phyloP scores from a whole-genome alignment of 345 rosid genomes.

The Syzygium oleosum region DNA sequence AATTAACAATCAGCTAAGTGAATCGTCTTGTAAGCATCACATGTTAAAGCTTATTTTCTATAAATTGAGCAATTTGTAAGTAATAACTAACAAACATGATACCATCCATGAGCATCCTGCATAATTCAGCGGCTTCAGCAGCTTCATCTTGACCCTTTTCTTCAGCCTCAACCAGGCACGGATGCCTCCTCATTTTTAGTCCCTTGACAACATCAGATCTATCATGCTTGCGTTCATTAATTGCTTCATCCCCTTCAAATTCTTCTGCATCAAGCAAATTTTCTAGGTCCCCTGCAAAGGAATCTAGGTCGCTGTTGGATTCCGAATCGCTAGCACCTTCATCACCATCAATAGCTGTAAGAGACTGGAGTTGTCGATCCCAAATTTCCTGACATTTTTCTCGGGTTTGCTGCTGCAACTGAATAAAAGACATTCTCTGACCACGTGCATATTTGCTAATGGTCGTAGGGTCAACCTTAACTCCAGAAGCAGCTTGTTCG shows the following conservation, averaged over 20 bases:
- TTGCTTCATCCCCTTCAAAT: slow-evolving; percentile 69
- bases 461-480: slow-evolving; percentile 92
- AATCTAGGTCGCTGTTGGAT: slow-evolving; percentile 95
- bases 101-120: slow-evolving; percentile 97
- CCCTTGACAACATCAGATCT: slow-evolving; percentile 82
- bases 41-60: not conserved
- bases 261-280: slow-evolving; percentile 98
- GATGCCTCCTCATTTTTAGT: slow-evolving; percentile 82
- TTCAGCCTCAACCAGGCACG: slow-evolving; percentile 69
- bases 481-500: slow-evolving; percentile 96
- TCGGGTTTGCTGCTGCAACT: slow-evolving; percentile 97
- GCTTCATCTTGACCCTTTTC: slow-evolving; percentile 97
- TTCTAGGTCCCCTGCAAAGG: slow-evolving; percentile 97
- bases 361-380: slow-evolving; percentile 90
- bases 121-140: slow-evolving; percentile 84
- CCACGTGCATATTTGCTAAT: slow-evolving; percentile 97
- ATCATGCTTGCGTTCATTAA: slow-evolving; percentile 48
- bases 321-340: slow-evolving; percentile 89
- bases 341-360: slow-evolving; percentile 73
- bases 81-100: slow-evolving; percentile 3
- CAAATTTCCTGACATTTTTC: slow-evolving; percentile 99
- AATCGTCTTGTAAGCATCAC: not conserved
- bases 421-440: slow-evolving; percentile 96
- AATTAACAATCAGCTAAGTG: not conserved
- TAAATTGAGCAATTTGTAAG: not conserved